A percentile compares a stretch with the other conserved stretches of the same genome.
Conservation (phyloP, 176 grass and related monocot genomes). For the Urochloa ruziziensis region DNA sequence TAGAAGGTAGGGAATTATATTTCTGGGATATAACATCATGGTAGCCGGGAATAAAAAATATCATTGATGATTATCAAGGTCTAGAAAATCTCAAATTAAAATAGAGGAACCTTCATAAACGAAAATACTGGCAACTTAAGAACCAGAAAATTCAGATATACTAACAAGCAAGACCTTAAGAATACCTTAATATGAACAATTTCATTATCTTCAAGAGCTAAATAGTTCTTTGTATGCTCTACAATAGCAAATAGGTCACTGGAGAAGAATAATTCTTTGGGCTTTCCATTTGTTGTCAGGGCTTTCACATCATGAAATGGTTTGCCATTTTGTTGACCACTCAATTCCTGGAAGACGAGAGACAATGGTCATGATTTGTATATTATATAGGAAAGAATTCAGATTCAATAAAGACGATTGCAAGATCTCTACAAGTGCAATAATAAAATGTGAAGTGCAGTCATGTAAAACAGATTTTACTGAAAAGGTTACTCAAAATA, state of each 20-base stretch:
- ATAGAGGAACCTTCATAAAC: not conserved
- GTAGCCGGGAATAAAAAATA: not conserved
- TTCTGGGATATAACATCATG: not conserved
- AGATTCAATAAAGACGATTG: not conserved
- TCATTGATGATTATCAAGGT: not conserved
- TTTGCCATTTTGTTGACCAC: conserved; percentile 50
- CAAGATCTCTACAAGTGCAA: not conserved
- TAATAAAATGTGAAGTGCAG: not conserved
- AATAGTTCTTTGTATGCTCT: conserved; percentile 94
- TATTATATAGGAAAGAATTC: not conserved
- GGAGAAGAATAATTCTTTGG: conserved; percentile 90
- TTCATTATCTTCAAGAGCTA: conserved; percentile 85
- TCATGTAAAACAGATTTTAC: not conserved
- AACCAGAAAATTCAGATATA: conserved; percentile 5
- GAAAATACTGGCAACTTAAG: not conserved
- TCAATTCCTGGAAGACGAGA: conserved; percentile 58
- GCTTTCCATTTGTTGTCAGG: conserved; percentile 69
- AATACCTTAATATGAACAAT: conserved; percentile 91
- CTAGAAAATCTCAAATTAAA: not conserved
- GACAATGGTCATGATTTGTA: not conserved
- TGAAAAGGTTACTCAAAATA: not conserved
- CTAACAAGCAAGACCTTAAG: not conserved
- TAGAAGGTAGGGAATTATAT: conserved; percentile 2
- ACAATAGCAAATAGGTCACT: conserved; percentile 97
- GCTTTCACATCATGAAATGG: conserved; percentile 80